phyloP scores from a whole-genome alignment of 1,284 basidiomycete species.

The Rhodotorula sp. region DNA sequence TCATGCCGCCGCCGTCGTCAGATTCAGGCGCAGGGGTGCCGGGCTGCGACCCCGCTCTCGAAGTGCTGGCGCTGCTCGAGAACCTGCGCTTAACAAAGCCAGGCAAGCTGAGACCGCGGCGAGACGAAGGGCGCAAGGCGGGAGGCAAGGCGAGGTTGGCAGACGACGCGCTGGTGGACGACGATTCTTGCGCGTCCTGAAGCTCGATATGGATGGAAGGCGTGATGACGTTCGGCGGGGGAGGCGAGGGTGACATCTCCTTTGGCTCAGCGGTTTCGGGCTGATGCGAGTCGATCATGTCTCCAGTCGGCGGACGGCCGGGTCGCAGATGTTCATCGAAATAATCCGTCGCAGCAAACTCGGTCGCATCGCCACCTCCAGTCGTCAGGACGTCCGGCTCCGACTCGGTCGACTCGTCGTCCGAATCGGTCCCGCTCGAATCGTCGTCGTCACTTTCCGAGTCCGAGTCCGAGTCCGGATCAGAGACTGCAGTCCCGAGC shows the following conservation, averaged over 20 bases:
- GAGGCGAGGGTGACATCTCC: background rate
- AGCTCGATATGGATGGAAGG: background rate
- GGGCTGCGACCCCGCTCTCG: background rate
- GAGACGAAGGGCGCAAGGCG: background rate
- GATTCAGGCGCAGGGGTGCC: conserved; percentile 7
- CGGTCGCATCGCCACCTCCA: background rate
- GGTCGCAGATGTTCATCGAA: background rate
- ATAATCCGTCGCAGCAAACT: conserved; percentile 10
- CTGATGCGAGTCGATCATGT: background rate
- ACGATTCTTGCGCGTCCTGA: background rate
- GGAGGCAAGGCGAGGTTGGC: background rate
- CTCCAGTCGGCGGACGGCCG: background rate
- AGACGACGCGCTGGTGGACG: background rate
- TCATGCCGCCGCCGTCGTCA: conserved; percentile 4
- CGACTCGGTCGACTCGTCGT: background rate
- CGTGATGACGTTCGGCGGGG: background rate
- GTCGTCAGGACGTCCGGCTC: background rate
- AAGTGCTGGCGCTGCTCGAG: conserved; percentile 11
- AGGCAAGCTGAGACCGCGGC: conserved; percentile 31
- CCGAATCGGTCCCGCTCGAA: background rate
- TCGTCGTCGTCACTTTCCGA: conserved; percentile 45
- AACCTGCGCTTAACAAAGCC: conserved; percentile 34
- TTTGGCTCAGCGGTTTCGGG: background rate
- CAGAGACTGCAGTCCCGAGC: conserved; percentile 14
- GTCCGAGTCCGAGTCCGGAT: conserved; percentile 50